Percentiles rank a stretch among this genome's conserved stretches.
Evolutionary conservation across 768 basidiomycete species (phyloP).

Genomic region (Termitomyces sp.): DNA sequence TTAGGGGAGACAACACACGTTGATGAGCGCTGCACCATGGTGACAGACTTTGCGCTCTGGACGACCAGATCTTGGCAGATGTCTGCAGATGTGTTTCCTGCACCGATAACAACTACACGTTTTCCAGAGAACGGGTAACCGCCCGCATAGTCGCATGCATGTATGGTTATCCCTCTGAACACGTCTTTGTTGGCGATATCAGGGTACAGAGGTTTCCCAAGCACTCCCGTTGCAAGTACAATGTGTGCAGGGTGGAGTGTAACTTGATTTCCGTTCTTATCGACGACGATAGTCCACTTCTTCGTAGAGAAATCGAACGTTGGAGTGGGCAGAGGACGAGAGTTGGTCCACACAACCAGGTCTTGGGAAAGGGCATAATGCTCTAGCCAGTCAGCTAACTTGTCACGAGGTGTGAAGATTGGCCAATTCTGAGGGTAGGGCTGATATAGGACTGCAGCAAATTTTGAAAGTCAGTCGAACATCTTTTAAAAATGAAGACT

Average conservation of each 20-base stretch:
- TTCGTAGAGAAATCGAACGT: constrained; percentile 29
- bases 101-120: constrained; percentile 38
- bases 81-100: constrained; percentile 39
- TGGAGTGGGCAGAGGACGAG: constrained; percentile 30
- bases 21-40: constrained; percentile 42
- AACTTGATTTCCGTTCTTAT: constrained; percentile 26
- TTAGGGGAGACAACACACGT: constrained; percentile 30
- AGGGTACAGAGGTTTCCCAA: constrained; percentile 35
- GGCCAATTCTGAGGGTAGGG: constrained; percentile 40
- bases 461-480: background rate
- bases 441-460: constrained; percentile 36
- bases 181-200: constrained; percentile 20
- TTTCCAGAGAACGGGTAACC: constrained; percentile 30
- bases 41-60: constrained; percentile 32
- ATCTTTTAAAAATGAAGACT: background rate
- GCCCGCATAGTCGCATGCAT: constrained; percentile 31
- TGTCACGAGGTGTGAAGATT: constrained; percentile 38
- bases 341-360: constrained; percentile 41
- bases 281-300: constrained; percentile 35
- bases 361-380: constrained; percentile 40
- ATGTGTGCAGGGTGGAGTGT: constrained; percentile 37
- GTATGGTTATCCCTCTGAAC: constrained; percentile 32
- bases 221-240: constrained; percentile 36
- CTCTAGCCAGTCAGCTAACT: constrained; percentile 45
- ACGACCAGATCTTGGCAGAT: constrained; percentile 35